Conservation (phyloP, 2,329 filamentous ascomycete species). For the Teratosphaeria gauchensis region DNA sequence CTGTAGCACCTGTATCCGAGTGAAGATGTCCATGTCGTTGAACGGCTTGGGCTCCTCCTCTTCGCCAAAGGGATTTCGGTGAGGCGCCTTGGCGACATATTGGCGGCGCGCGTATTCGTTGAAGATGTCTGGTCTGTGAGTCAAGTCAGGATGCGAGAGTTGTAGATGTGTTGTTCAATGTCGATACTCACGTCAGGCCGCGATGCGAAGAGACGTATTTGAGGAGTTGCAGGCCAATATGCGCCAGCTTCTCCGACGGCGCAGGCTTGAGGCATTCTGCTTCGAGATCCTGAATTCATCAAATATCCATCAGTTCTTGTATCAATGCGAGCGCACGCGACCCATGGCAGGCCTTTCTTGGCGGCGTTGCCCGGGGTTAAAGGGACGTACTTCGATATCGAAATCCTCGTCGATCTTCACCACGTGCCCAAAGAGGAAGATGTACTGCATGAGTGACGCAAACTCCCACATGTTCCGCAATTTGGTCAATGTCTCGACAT, state of each 20-base stretch:
- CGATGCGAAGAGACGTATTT: constrained; percentile 93
- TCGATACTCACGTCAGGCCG: constrained; percentile 65
- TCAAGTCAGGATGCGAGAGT: neutral
- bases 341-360: neutral
- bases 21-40: constrained; percentile 68
- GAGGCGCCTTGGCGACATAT: constrained; percentile 70
- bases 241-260: constrained; percentile 61
- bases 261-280: constrained; percentile 71
- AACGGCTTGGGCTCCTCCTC: constrained; percentile 67
- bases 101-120: constrained; percentile 89
- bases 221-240: constrained; percentile 76
- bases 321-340: neutral
- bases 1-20: constrained; percentile 74
- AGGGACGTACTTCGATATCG: constrained; percentile 69
- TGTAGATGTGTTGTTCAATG: neutral
- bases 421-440: constrained; percentile 77
- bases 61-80: constrained; percentile 74
- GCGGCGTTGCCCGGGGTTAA: neutral
- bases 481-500: constrained; percentile 47
- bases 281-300: constrained; percentile 63
- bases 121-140: constrained; percentile 66
- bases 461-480: constrained; percentile 94
- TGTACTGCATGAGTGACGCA: constrained; percentile 86
- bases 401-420: constrained; percentile 85
- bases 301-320: constrained; percentile 3